Base-by-base conservation (phyloP, 352 stramenopile genomes). In the Phytophthora agathidicida region DNA sequence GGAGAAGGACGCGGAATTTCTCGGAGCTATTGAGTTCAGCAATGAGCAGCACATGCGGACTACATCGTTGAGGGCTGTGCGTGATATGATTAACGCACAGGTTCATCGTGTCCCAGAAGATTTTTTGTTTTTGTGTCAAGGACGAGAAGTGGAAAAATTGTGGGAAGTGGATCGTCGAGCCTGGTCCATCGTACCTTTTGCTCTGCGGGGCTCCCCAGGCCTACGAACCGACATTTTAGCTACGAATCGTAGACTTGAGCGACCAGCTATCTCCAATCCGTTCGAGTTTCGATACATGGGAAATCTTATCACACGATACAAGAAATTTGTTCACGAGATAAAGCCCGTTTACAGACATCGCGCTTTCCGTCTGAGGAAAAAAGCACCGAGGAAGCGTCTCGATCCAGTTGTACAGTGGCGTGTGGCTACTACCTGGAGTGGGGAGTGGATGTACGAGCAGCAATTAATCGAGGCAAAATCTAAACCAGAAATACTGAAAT, bases 261-360 rank as follows among this genome's bases (percentile, higher is more conserved):
- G 73, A 7, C 75, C 75, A 5, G 22, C 33, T 22, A 32, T 46
- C 1, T 7, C 7, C 7, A 88, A 71, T 37, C 53, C 50, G 5
- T 89, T 89, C 32, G 75, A 87, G 37, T 89, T 85, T 51, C 66
- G 70, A 5, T 85, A 86, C 65, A 85, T 88, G 77, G 77, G 71
- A 3, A 88, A 86, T 37, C 27, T 46, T 13, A 55, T 89, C 13
- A 64, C 54, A n/a, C 73, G 80, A 2, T 88, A 89, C 68, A 89
- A 89, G 54, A 85, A 88, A 42, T 59, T 49, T 31, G 42, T 88
- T 9, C 54, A 71, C 27, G 73, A 86, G 14, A 73, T 89, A 30
- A 78, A 63, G 13, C 80, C 80, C 1, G 65, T 88, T 11, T 88
- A 88, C 61, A 78, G 45, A 38, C 77, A 88, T 45, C 48, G 50